phyloP scores from a whole-genome alignment of 1,284 basidiomycete species.

The Xerocomus alliaceus region DNA sequence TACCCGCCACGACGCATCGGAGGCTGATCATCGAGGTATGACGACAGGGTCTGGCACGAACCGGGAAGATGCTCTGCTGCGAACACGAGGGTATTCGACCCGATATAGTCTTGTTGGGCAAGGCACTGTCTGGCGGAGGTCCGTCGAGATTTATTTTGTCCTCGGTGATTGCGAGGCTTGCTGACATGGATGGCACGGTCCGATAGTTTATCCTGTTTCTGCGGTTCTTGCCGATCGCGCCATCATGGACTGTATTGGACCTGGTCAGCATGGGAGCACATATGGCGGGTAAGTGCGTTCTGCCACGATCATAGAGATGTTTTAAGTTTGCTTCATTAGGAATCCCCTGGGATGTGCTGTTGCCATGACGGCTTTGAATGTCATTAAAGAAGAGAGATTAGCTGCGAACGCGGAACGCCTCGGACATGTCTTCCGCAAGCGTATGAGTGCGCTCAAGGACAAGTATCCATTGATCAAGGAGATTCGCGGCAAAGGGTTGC shows the following conservation, averaged over 20 bases:
- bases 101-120: conserved; percentile 93
- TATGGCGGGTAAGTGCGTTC: conserved; percentile 77
- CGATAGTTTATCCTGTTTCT: conserved; percentile 91
- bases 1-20: conserved; percentile 1
- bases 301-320: neutral
- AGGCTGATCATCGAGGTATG: conserved; percentile 2
- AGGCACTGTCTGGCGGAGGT: conserved; percentile 95
- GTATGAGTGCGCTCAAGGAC: conserved; percentile 59
- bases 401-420: conserved; percentile 79
- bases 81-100: conserved; percentile 91
- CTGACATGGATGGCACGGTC: conserved; percentile 19
- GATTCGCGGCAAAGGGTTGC: conserved; percentile 86
- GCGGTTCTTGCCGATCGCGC: conserved; percentile 90
- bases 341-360: conserved; percentile 97
- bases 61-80: conserved; percentile 87
- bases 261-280: conserved; percentile 98
- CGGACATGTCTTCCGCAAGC: conserved; percentile 82
- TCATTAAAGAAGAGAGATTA: conserved; percentile 87
- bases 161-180: conserved; percentile 2
- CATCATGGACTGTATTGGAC: conserved; percentile 93
- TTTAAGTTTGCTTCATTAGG: conserved; percentile 46
- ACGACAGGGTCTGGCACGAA: conserved; percentile 77
- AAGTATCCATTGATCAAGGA: conserved; percentile 73
- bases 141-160: conserved; percentile 31
- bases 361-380: conserved; percentile 88